Conservation (phyloP, 192 early-diverging fungal species). For the Backusella westeae region DNA sequence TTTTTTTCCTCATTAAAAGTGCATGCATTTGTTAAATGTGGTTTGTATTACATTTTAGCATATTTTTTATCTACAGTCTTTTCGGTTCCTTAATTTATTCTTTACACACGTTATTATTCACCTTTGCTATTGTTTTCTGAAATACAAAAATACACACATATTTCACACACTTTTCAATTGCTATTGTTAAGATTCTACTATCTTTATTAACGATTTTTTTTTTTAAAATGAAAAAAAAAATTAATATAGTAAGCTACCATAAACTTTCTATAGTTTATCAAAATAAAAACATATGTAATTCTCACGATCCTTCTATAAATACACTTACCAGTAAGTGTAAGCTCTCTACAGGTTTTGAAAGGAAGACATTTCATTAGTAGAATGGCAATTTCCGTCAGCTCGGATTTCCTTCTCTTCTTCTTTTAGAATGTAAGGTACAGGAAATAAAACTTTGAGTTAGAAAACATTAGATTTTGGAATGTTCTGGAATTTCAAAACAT, state of each 20-base stretch:
- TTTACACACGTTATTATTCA: background rate
- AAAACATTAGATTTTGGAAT: background rate
- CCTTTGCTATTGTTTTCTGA: background rate
- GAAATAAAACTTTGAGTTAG: background rate
- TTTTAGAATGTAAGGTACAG: background rate
- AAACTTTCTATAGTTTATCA: background rate
- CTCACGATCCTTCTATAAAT: background rate
- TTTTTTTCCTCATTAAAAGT: background rate
- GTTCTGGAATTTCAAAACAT: background rate
- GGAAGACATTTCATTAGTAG: background rate
- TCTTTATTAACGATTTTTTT: too few relatives aligned
- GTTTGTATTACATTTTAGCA: background rate
- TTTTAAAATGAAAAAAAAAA: too few relatives aligned
- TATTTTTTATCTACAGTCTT: background rate
- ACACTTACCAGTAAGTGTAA: background rate
- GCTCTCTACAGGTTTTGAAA: background rate
- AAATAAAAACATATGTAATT: background rate
- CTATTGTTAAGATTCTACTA: too few relatives aligned
- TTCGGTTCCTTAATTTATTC: background rate
- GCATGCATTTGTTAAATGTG: background rate
- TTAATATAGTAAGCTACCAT: too few relatives aligned
- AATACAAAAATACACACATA: background rate
- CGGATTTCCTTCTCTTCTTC: background rate
- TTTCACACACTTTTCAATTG: too few relatives aligned
- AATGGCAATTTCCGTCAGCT: background rate